Evolutionary conservation across 192 early-diverging fungal genomes (phyloP), one percentile per base, ranked within the genome.

Genomic region (Backusella liffmaniae): DNA sequence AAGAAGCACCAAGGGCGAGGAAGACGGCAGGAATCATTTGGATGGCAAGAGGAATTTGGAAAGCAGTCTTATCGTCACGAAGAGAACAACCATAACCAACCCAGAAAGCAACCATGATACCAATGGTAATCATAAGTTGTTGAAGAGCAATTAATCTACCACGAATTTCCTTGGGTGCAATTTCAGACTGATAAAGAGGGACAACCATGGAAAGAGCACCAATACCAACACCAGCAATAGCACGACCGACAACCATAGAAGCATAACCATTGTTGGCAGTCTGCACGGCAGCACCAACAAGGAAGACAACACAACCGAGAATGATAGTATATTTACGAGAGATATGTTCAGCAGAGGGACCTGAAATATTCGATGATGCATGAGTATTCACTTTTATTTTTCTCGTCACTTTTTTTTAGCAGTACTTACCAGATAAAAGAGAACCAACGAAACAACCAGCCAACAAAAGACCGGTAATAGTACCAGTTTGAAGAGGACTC

Each of bases 41-140:
- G 35, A 98, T 79, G 66, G 87, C 92, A 51, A 96, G 85, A 5
- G 96, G 93, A 37, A 95, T 78, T 46, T 93, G 86, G 94, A 94
- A 98, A 23, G 90, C 74, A 16, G 84, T 80, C 41, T 86, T 41
- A 32, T 76, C 66, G 21, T 79, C 69, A 65, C 70, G 34, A 37
- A 41, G 72, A 70, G 79, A 74, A 46, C 77, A 86, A 34, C 70
- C 75, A 74, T 49, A 42, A 68, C 44, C 73, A 34, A 72, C 56
- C 71, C 88, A 85, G 79, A 87, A 91, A 42, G 90, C 85, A 30
- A 93, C 82, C 59, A 89, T 80, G 67, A 91, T 89, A 51, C 92
- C 96, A 84, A 94, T 91, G 69, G 96, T 97, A 79, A 98, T 96
- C 73, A 94, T 92, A 83, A 95, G 90, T 78, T 98, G 96, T 80